These are phyloP conservation scores for Hyaloscypha hepaticicola DNA, from an alignment of 495 filamentous ascomycete species.

Conservation along the genomic window DNA sequence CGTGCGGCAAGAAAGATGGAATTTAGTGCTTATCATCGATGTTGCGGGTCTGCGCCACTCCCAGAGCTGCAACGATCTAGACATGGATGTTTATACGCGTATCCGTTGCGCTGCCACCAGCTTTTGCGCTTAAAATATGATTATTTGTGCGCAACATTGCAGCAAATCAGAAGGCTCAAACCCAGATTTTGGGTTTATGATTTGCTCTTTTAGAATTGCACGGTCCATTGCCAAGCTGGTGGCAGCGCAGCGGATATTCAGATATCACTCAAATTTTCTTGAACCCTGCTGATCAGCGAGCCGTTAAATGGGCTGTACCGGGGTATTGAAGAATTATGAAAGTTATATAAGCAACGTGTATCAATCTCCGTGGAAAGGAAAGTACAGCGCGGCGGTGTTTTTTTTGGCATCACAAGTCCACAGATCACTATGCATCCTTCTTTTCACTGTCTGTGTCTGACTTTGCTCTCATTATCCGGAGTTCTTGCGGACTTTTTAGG, in stretches of 20 bases:
- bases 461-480: neutral
- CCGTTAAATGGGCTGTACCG: no score
- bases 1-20: no score
- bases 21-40: no score
- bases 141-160: neutral
- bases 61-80: no score
- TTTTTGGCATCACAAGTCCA: neutral
- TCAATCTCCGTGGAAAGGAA: neutral
- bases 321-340: neutral
- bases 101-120: neutral
- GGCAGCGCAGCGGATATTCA: neutral
- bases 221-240: neutral
- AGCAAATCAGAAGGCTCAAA: neutral
- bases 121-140: neutral
- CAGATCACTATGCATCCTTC: neutral
- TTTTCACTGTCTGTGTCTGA: neutral
- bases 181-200: neutral
- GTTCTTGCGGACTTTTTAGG: slow-evolving; percentile 37
- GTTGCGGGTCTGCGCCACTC: no score
- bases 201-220: neutral
- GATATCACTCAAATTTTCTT: slow-evolving; percentile 34
- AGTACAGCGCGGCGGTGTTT: neutral
- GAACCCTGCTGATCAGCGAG: slow-evolving; percentile 39
- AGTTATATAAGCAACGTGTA: neutral
- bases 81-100: no score